phyloP scores from a whole-genome alignment of 2,329 filamentous ascomycete species.

The Colletotrichum shisoi region DNA sequence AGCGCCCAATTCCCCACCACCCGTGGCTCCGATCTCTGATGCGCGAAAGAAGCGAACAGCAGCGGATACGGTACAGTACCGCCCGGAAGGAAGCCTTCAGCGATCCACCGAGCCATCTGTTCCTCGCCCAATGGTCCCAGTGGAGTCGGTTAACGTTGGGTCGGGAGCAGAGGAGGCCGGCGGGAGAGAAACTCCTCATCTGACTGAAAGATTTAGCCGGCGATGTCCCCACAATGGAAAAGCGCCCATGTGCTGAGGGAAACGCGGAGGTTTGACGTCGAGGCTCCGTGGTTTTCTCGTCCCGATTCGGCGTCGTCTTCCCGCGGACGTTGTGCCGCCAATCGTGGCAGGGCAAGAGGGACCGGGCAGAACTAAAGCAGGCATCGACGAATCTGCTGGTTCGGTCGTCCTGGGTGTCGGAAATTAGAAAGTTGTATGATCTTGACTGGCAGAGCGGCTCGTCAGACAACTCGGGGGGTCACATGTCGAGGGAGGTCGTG shows the following conservation, averaged over 20 bases:
- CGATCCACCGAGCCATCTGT: not conserved
- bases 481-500: conserved; percentile 2
- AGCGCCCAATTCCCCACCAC: conserved; percentile 5
- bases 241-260: conserved; percentile 4
- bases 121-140: not conserved
- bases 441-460: not conserved
- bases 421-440: conserved; percentile 7
- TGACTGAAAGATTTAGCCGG: conserved; percentile 14
- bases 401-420: not conserved
- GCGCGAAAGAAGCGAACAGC: conserved; percentile 1
- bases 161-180: not conserved
- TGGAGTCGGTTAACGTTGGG: not conserved
- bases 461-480: not conserved
- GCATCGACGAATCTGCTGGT: not conserved
- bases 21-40: conserved; percentile 2
- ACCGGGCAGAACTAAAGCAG: not conserved
- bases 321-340: conserved; percentile 27
- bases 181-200: not conserved
- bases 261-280: conserved; percentile 31
- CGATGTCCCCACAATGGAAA: conserved; percentile 28
- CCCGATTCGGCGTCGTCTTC: conserved; percentile 34
- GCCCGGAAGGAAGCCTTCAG: conserved; percentile 12
- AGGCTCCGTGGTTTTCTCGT: conserved; percentile 38
- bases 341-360: not conserved
- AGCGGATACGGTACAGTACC: conserved; percentile 1